These are phyloP conservation scores for Cystoisospora suis DNA, from an alignment of 169 alveolate species.

Conservation along the genomic window DNA sequence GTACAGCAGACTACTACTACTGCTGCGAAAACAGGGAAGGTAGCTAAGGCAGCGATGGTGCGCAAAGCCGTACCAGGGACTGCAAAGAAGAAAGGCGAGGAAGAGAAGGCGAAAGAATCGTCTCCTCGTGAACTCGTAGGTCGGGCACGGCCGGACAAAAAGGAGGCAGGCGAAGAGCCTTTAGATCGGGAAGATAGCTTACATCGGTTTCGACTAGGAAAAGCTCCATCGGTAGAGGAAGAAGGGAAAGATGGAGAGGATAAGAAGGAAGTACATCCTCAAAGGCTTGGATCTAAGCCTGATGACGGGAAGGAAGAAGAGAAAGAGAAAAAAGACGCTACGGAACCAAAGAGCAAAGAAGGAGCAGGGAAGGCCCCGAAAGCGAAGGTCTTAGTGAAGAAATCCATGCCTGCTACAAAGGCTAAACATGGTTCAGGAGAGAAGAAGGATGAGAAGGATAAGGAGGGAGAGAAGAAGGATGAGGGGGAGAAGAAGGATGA, in stretches of 20 bases:
- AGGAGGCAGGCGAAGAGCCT: neutral
- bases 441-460: neutral
- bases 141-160: too few species aligned
- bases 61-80: too few species aligned
- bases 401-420: neutral
- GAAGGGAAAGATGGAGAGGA: neutral
- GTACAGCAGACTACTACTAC: too few species aligned
- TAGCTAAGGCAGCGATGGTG: too few species aligned
- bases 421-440: neutral
- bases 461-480: neutral
- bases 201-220: neutral
- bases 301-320: neutral
- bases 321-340: neutral
- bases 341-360: neutral
- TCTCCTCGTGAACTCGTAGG: too few species aligned
- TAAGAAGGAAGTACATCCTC: neutral
- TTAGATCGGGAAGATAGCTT: neutral
- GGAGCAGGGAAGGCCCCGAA: neutral
- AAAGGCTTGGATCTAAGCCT: too few species aligned
- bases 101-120: slow-evolving; percentile 3
- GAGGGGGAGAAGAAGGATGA: neutral
- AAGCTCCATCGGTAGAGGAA: neutral
- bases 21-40: too few species aligned
- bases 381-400: neutral
- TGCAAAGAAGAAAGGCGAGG: neutral